phyloP scores from a whole-genome alignment of 768 basidiomycete species.

The Pisolithus orientalis region DNA sequence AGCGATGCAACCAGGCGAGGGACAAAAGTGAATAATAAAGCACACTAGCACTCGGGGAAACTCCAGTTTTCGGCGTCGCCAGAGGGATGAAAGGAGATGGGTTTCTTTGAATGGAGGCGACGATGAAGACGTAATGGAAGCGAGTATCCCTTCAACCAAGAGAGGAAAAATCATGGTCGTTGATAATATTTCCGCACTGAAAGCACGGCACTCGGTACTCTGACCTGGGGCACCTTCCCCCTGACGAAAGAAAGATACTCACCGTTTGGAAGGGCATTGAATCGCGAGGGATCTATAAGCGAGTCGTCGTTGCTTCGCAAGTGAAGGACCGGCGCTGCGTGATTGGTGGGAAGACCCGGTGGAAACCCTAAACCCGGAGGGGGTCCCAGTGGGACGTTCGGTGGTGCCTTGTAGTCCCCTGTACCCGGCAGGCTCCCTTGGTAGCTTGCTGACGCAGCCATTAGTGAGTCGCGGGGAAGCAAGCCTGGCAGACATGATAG shows the following conservation, averaged over 20 bases:
- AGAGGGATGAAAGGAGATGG: slow-evolving; percentile 11
- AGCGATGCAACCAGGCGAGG: slow-evolving; percentile 40
- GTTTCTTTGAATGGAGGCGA: slow-evolving; percentile 11
- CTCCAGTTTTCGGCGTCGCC: slow-evolving; percentile 13
- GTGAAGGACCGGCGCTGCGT: slow-evolving; percentile 10
- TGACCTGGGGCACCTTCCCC: slow-evolving; percentile 77
- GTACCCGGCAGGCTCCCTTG: slow-evolving; percentile 10
- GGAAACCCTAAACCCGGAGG: slow-evolving; percentile 60
- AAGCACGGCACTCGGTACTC: slow-evolving; percentile 86
- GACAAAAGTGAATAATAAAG: slow-evolving; percentile 29
- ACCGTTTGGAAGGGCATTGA: slow-evolving; percentile 41
- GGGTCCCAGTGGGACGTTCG: slow-evolving; percentile 42
- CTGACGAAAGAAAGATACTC: slow-evolving; percentile 54
- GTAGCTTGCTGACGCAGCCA: slow-evolving; percentile 8
- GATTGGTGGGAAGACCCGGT: slow-evolving; percentile 26
- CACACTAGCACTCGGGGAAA: slow-evolving; percentile 6
- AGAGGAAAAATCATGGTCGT: slow-evolving; percentile 49
- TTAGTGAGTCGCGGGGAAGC: slow-evolving; percentile 33
- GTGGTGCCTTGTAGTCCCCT: slow-evolving; percentile 8
- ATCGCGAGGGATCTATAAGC: slow-evolving; percentile 22
- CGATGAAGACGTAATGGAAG: slow-evolving; percentile 19
- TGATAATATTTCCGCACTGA: slow-evolving; percentile 81
- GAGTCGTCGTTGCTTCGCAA: slow-evolving; percentile 9
- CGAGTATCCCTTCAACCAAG: slow-evolving; percentile 30
- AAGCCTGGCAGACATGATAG: slow-evolving; percentile 74